Conservation (phyloP, 495 filamentous ascomycete species). For the Penicillium cosmopolitanum region DNA sequence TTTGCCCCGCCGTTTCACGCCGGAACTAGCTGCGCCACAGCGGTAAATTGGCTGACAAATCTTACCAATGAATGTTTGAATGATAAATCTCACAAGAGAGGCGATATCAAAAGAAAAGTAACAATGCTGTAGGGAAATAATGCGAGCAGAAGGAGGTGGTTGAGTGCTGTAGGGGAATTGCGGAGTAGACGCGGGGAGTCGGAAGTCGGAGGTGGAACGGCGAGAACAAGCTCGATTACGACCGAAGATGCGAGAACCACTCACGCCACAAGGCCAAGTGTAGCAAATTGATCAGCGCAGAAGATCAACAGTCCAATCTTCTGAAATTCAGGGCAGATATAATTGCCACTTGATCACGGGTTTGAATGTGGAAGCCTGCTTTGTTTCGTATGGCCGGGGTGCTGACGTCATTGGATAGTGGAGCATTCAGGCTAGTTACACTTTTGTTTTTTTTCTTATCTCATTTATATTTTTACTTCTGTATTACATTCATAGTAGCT, state of each 20-base stretch:
- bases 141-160: background rate
- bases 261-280: background rate
- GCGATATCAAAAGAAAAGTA: background rate
- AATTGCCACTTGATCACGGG: background rate
- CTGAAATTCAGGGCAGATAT: background rate
- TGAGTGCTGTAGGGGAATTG: background rate
- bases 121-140: background rate
- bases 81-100: background rate
- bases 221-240: background rate
- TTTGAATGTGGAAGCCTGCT: constrained; percentile 3
- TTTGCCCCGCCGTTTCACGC: background rate
- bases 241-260: background rate
- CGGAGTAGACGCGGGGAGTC: background rate
- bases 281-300: background rate
- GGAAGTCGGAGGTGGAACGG: constrained; percentile 1
- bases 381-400: background rate
- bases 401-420: constrained; percentile 12
- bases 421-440: background rate
- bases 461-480: no score
- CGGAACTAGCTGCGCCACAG: background rate
- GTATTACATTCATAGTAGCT: no score
- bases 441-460: no score
- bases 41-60: background rate
- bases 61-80: background rate
- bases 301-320: no score